A percentile compares a stretch with the other conserved stretches of the same genome.
phyloP scores from a whole-genome alignment of 208 protist genomes.

The Acanthamoeba sp. region DNA sequence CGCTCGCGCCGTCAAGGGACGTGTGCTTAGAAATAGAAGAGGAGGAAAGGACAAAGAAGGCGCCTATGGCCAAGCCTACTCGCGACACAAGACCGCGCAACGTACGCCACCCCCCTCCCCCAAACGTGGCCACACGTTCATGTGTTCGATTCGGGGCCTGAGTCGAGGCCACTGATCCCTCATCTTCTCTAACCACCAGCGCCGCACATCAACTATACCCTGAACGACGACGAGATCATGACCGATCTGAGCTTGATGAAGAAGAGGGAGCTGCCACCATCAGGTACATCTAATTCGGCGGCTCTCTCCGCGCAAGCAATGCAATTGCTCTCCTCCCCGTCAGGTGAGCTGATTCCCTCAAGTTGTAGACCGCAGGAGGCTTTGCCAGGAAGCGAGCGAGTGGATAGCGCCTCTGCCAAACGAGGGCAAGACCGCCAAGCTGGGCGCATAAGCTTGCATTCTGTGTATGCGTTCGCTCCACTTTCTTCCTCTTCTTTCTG shows the following conservation, averaged over 20 bases:
- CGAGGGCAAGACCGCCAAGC: conserved; percentile 14
- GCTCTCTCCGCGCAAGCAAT: too few relatives aligned
- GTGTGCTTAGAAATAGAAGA: conserved; percentile 50
- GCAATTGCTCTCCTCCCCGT: not conserved
- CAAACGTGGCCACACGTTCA: too few relatives aligned
- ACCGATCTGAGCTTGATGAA: conserved; percentile 43
- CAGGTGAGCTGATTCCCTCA: not conserved
- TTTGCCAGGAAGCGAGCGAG: conserved; percentile 56
- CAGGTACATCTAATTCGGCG: not conserved
- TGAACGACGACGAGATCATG: conserved; percentile 68
- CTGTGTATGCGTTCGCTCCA: not conserved
- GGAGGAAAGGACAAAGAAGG: conserved; percentile 8
- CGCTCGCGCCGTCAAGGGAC: conserved; percentile 52
- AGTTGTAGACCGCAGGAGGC: conserved; percentile 34
- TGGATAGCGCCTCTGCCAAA: conserved; percentile 37
- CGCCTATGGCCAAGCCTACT: conserved; percentile 34
- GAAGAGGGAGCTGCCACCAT: conserved; percentile 45
- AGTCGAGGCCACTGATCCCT: not conserved
- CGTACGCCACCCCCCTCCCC: not conserved
- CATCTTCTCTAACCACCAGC: not conserved
- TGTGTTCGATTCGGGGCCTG: too few relatives aligned
- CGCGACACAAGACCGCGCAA: conserved; percentile 50
- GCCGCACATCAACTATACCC: conserved; percentile 69
- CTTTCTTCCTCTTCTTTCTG: not conserved
- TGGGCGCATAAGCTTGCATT: not conserved